Base-by-base conservation (phyloP, 2,329 filamentous ascomycete species). In the Lachnellula arida region DNA sequence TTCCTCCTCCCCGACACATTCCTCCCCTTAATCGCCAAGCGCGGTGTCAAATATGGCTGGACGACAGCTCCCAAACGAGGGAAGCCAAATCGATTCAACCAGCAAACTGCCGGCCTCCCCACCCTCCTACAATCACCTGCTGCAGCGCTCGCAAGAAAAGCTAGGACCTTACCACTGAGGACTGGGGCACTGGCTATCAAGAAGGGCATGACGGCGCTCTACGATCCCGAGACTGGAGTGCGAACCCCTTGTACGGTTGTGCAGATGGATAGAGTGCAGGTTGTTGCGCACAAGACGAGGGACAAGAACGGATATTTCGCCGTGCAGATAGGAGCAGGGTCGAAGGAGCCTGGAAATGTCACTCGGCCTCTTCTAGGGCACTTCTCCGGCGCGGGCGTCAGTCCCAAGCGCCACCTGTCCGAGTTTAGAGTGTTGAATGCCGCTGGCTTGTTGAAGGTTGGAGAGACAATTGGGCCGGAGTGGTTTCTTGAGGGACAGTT, bases 121-220 rank as follows among this genome's bases (percentile, higher is more conserved):
- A 70, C 69, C 4, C 81, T 78, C 47, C 81, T 80, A 9, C 76
- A 79, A 7, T 82, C 82, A 0, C 82, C 82, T 2, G 81, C 80
- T 2, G 84, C 84, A 9, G 83, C 84, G 6, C 78, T 86, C 57
- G 73, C 75, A 72, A 81, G 84, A 48, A 80, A 77, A 65, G 80
- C 77, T 63, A 76, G 75, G 61, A 83, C 81, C 15, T 81, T 83
- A 14, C 84, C 84, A 1, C 67, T 85, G 43, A 88, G 94, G 28
- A 86, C 91, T 2, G 94, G 94, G 32, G 86, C 90, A 8, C 80
- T 99, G 47, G 91, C 88, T 12, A 81, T 86, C 70, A 99, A 99
- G 76, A 93, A 92, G 76, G 94, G 94, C 73, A 97, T 99, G 89
- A 96, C 91, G 44, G 92, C 88, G 58, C 75, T 97, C 62, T 97